Conservation (phyloP, 2,329 filamentous ascomycete genomes). For the Aspergillus piperis region DNA sequence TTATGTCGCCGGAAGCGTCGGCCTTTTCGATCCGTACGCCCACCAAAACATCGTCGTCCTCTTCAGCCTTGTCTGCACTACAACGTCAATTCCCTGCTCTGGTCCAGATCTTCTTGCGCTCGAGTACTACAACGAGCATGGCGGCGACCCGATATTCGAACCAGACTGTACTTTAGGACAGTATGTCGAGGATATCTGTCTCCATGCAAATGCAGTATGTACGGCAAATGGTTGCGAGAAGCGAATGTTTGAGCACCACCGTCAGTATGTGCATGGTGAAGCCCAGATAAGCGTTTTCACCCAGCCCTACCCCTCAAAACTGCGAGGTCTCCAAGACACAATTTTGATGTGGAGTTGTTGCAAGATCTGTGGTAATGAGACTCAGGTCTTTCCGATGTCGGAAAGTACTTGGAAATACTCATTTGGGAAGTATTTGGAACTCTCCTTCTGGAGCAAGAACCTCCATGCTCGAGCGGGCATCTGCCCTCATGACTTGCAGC, state of each 20-base stretch:
- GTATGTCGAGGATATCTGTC: conserved; percentile 88
- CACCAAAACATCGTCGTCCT: conserved; percentile 96
- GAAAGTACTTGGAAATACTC: conserved; percentile 97
- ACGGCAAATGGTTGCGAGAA: conserved; percentile 82
- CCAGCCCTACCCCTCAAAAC: conserved; percentile 69
- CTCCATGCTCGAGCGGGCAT: conserved; percentile 71
- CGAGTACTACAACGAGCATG: conserved; percentile 90
- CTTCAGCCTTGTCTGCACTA: conserved; percentile 90
- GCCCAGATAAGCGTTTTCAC: conserved; percentile 91
- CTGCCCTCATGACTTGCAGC: conserved; percentile 90
- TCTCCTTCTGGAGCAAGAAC: conserved; percentile 92
- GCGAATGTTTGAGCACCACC: conserved; percentile 87
- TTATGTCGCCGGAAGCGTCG: conserved; percentile 82
- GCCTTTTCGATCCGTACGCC: conserved; percentile 90
- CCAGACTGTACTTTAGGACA: conserved; percentile 92
- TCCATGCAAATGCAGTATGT: conserved; percentile 74
- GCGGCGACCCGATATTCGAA: conserved; percentile 67
- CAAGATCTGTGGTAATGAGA: conserved; percentile 87
- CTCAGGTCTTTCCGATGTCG: conserved; percentile 87
- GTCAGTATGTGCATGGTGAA: conserved; percentile 95
- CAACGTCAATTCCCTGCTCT: conserved; percentile 87
- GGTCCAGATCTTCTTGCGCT: conserved; percentile 89
- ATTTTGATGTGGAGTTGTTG: conserved; percentile 99
- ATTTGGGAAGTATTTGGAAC: conserved; percentile 95
- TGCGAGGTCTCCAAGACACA: conserved; percentile 67